Evolutionary conservation across 345 rosid species (phyloP).

Genomic region (Syzygium aqueum): DNA sequence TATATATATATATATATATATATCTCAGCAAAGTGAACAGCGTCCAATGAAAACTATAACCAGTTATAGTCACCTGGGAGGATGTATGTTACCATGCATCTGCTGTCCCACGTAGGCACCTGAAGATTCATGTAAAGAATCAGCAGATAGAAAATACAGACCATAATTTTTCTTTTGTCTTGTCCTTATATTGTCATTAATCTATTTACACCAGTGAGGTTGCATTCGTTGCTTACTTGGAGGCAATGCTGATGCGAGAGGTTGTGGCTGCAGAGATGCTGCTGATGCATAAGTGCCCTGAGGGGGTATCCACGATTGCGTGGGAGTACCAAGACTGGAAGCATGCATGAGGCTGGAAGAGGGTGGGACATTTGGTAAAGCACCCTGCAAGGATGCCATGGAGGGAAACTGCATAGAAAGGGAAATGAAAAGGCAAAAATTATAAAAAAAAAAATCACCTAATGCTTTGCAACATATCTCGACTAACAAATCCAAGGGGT

Average conservation of each 20-base stretch:
- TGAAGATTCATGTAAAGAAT: constrained; percentile 14
- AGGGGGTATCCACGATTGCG: constrained; percentile 39
- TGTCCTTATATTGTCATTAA: background rate
- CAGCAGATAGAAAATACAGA: constrained; percentile 2
- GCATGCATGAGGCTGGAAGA: constrained; percentile 30
- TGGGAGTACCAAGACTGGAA: constrained; percentile 34
- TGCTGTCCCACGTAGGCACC: constrained; percentile 53
- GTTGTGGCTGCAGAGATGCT: constrained; percentile 1
- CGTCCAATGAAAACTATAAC: background rate
- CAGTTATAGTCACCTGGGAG: constrained; percentile 38
- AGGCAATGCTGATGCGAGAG: constrained; percentile 29
- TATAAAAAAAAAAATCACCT: background rate
- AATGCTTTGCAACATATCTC: background rate
- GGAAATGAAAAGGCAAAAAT: background rate
- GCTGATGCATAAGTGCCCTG: constrained; percentile 29
- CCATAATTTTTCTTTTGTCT: background rate
- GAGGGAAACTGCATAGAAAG: constrained; percentile 64
- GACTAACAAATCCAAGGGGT: background rate
- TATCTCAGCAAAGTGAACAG: background rate
- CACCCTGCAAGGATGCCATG: constrained; percentile 58
- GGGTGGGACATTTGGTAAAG: constrained; percentile 43
- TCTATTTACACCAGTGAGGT: background rate
- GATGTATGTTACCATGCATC: constrained; percentile 32
- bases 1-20: rapidly evolving
- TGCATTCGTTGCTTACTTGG: constrained; percentile 33